Evolutionary conservation across 495 filamentous ascomycete genomes (phyloP).

Genomic region (Aspergillus coremiiformis): DNA sequence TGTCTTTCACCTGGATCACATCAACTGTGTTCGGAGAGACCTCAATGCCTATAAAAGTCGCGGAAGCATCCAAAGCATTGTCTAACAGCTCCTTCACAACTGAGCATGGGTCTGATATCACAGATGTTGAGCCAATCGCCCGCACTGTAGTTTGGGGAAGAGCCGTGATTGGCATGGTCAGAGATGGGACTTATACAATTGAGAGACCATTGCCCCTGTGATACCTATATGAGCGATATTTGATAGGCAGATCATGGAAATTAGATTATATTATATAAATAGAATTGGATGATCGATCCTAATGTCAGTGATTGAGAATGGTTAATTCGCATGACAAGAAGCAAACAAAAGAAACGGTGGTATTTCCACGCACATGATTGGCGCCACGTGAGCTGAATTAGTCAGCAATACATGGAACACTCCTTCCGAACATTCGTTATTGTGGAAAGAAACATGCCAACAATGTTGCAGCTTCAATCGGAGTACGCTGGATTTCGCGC

Average conservation of each 20-base stretch:
- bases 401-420: neutral
- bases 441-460: neutral
- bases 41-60: constrained; percentile 64
- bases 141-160: constrained; percentile 59
- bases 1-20: constrained; percentile 83
- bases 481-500: neutral
- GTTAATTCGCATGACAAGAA: neutral
- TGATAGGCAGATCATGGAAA: neutral
- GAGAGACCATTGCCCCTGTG: neutral
- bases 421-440: neutral
- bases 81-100: constrained; percentile 90
- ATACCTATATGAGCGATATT: neutral
- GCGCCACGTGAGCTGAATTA: constrained; percentile 5
- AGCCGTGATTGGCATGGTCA: constrained; percentile 52
- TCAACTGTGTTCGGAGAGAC: constrained; percentile 71
- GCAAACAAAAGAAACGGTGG: neutral
- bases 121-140: constrained; percentile 64
- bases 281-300: neutral
- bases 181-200: neutral
- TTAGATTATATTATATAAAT: constrained; percentile 4
- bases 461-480: neutral
- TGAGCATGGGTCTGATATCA: constrained; percentile 62
- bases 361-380: constrained; percentile 9
- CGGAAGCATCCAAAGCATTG: constrained; percentile 79
- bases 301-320: too few relatives aligned